Evolutionary conservation across 129 eudicot genomes (phyloP).

Genomic region (Chrysanthemum lavandulifolium): DNA sequence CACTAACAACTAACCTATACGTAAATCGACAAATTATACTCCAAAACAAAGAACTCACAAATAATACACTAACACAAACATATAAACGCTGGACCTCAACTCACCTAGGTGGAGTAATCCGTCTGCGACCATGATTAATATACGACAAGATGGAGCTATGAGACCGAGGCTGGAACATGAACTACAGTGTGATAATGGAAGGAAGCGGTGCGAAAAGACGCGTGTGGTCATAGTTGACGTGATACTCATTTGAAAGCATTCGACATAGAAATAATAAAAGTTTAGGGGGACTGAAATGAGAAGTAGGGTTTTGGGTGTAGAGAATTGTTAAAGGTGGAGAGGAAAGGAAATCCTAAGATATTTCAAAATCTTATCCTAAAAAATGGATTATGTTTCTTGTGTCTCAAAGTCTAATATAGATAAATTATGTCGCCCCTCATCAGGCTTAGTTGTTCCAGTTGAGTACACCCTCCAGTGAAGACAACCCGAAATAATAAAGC

Average conservation of each 20-base stretch:
- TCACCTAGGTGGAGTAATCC: conserved; percentile 33
- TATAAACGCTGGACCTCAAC: conserved; percentile 3
- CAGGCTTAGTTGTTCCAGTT: conserved; percentile 94
- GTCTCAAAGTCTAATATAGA: conserved; percentile 79
- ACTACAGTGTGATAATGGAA: conserved; percentile 52
- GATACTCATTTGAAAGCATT: conserved; percentile 19
- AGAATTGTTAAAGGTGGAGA: conserved; percentile 37
- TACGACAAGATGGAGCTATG: conserved; percentile 37
- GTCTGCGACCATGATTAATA: conserved; percentile 21
- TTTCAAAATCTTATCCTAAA: conserved; percentile 39
- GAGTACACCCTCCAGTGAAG: conserved; percentile 82
- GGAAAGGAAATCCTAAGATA: conserved; percentile 34
- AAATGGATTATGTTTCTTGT: not conserved
- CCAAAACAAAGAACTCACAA: conserved; percentile 10
- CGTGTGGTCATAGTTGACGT: conserved; percentile 44
- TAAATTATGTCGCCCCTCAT: conserved; percentile 91
- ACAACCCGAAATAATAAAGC: too few species aligned
- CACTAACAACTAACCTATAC: conserved; percentile 42
- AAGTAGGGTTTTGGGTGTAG: conserved; percentile 23
- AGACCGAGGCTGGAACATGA: conserved; percentile 42
- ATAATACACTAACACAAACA: conserved; percentile 8
- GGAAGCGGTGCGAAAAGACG: conserved; percentile 54
- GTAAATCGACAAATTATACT: conserved; percentile 19
- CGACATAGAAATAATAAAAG: conserved; percentile 32
- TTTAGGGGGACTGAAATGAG: not conserved